Evolutionary conservation across 768 basidiomycete genomes (phyloP), one percentile per base, ranked within the genome.

Genomic region (Dioszegia crocea): DNA sequence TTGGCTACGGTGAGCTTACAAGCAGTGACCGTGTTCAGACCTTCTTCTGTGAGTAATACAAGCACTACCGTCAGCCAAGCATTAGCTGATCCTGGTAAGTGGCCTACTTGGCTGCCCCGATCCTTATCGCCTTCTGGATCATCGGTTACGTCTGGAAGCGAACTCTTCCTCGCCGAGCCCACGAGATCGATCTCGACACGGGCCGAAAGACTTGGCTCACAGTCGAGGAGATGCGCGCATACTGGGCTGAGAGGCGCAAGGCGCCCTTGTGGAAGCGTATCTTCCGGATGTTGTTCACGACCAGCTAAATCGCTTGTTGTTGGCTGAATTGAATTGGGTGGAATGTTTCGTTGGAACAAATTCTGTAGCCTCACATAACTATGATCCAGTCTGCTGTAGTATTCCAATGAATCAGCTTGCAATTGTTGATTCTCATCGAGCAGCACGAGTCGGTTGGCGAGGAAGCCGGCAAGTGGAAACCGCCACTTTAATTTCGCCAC

Each of bases 171-270:
- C 55, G 63, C 45, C 63, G 63, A n/a, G 68, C 73, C 4, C 41
- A 50, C 40, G 73, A 78, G 57, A 76, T 78, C 63, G 76, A 78
- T 41, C 64, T 78, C 49, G 75, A 76, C 56, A 73, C 75, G 3
- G 75, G 75, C 4, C 63, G 75, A 56, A 76, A 76, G 59, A 70
- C 67, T 10, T 74, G 71, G 73, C 57, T 74, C 31, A 76, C 71
- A 19, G 73, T 76, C 47, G 71, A 73, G 50, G 66, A 76, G 45
- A 76, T 76, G 74, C 41, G 67, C 14, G 57, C 49, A 11, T 75
- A 65, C 49, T 56, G 66, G 17, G 67, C 70, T 21, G 66, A 73
- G 56, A 62, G 75, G 41, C 39, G 44, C 9, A 57, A 40, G 14
- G 75, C 75, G 14, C 75, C 75, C 12, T 45, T 61, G 44, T 70